phyloP scores from a whole-genome alignment of 768 basidiomycete genomes.

The Cyclocybe cylindracea region DNA sequence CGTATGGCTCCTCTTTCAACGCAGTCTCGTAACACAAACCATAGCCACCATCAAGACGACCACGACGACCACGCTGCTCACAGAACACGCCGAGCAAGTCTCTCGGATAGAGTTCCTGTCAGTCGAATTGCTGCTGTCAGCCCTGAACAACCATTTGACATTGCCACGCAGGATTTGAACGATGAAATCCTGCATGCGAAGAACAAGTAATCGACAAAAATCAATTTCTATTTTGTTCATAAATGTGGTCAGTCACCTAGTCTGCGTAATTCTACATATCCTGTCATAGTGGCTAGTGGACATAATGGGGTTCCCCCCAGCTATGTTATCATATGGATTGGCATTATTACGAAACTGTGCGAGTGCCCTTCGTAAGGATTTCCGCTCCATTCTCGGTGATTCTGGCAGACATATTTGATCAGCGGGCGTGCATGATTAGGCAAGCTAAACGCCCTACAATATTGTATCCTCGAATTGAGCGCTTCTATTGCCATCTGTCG shows the following conservation, averaged over 20 bases:
- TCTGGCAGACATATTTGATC: conserved; percentile 38
- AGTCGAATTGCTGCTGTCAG: conserved; percentile 62
- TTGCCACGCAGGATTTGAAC: conserved; percentile 70
- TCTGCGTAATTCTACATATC: neutral
- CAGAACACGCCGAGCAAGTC: conserved; percentile 59
- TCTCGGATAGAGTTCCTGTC: conserved; percentile 66
- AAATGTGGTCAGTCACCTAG: conserved; percentile 1
- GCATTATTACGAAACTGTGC: neutral
- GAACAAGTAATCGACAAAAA: conserved; percentile 1
- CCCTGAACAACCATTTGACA: conserved; percentile 55
- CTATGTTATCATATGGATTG: neutral
- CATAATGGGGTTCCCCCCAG: neutral
- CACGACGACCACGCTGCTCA: conserved; percentile 41
- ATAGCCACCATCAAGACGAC: conserved; percentile 9
- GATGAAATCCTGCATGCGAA: conserved; percentile 50
- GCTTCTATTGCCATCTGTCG: conserved; percentile 84
- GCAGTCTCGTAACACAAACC: conserved; percentile 4
- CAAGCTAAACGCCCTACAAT: conserved; percentile 57
- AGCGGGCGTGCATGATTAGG: neutral
- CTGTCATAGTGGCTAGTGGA: neutral
- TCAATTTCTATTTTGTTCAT: neutral
- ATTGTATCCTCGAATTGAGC: conserved; percentile 99
- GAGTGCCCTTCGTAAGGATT: conserved; percentile 67
- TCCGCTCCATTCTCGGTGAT: conserved; percentile 92
- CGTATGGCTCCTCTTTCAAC: conserved; percentile 37